Percentiles rank a stretch among this genome's conserved stretches.
Conservation (phyloP, 1,284 basidiomycete species). For the Chalciporus sp. region DNA sequence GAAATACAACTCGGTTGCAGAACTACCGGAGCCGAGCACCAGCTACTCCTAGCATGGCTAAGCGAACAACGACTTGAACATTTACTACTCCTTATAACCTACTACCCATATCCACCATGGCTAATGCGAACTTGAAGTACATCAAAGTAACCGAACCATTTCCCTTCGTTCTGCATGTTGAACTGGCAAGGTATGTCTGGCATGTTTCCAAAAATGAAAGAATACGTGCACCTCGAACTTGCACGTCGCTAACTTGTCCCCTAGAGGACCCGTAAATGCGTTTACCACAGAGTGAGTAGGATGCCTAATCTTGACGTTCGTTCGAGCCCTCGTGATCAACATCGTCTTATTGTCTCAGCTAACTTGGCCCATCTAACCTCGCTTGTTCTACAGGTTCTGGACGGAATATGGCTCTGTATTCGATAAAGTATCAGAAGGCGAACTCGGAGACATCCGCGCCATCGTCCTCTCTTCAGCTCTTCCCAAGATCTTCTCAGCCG, state of each 20-base stretch:
- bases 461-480: slow-evolving; percentile 73
- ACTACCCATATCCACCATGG: background rate
- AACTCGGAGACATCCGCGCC: slow-evolving; percentile 60
- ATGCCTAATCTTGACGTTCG: too few relatives aligned
- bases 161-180: slow-evolving; percentile 58
- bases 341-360: background rate
- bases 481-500: slow-evolving; percentile 79
- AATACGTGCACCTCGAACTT: background rate
- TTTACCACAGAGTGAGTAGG: slow-evolving; percentile 58
- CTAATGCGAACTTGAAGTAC: slow-evolving; percentile 38
- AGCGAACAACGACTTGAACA: too few relatives aligned
- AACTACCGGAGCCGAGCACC: background rate
- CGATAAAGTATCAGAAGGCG: slow-evolving; percentile 49
- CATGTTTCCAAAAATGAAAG: background rate
- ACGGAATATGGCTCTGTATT: slow-evolving; percentile 65
- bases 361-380: background rate
- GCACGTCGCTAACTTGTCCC: background rate
- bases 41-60: background rate
- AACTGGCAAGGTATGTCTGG: slow-evolving; percentile 41
- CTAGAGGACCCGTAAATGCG: slow-evolving; percentile 75
- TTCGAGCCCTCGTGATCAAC: background rate
- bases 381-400: slow-evolving; percentile 64
- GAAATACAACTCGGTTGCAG: background rate
- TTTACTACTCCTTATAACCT: background rate
- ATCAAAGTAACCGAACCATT: slow-evolving; percentile 55